Base-by-base conservation (phyloP, 768 basidiomycete genomes). In the Fistulinella prunicolor region DNA sequence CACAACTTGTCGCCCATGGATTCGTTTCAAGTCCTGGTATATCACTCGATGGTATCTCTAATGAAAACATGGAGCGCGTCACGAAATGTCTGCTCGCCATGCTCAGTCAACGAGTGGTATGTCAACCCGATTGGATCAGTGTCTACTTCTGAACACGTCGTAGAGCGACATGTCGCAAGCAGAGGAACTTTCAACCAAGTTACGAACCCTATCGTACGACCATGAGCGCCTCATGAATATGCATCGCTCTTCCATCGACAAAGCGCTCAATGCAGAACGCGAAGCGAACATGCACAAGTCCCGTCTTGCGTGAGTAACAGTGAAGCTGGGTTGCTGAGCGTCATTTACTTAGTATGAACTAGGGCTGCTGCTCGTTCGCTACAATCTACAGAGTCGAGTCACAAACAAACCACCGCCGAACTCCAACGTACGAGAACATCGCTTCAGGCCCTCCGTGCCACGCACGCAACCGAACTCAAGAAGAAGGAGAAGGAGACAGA, bases 401-500 rank as follows among this genome's bases (percentile, higher is more conserved):
- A 89, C 58, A 91, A 86, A 53, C 81, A 85, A 55, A 86, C 86
- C 1, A 72, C 74, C 6, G 67, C 72, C 1, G 87, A 90, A 51
- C 76, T 91, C 3, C 84, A 86, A 57, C 83, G 86, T 21, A 81
- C 83, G n/a, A 79, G 84, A 38, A 77, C 80, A 1, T 65, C 81
- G 0, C 60, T 93, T 10, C 87, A 89, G 53, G 79, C 79, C 9
- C 70, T 89, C 12, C 82, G 91, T 21, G 73, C 81, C 34, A 78
- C 83, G 0, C 80, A 89, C 52, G 75, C 80, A 47, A 73, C 75
- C 29, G 91, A 93, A 61, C 62, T 89, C 28, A 90, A 85, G 75
- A 87, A 86, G 73, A 80, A 79, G 58, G 90, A 94, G 56, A 85
- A 84, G 55, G 89, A 93, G 34, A 67, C 83, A 16, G 89, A 92